Conservation (phyloP, 352 stramenopile genomes). For the Globisporangium okanoganense region DNA sequence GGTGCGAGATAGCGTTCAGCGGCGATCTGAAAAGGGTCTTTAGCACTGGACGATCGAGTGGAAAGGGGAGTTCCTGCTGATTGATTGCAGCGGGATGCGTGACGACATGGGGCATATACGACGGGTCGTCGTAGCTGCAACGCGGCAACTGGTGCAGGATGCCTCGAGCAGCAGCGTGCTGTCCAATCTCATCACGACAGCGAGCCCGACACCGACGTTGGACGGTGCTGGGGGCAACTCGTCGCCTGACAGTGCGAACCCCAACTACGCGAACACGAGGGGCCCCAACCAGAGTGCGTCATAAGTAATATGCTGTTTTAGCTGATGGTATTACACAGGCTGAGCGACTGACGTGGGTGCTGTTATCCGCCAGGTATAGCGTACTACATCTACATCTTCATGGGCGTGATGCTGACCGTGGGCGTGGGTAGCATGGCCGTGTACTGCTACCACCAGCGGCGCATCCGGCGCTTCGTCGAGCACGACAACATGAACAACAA, state of each 20-base stretch:
- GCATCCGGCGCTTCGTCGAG: constrained; percentile 49
- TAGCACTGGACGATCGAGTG: background rate
- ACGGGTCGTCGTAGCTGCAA: background rate
- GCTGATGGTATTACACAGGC: background rate
- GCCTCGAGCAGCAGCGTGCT: background rate
- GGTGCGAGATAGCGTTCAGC: background rate
- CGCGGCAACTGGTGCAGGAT: background rate
- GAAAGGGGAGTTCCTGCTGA: too few species aligned
- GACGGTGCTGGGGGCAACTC: background rate
- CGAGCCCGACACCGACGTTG: background rate
- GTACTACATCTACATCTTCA: constrained; percentile 75
- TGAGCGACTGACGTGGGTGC: background rate
- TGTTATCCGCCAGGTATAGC: constrained; percentile 24
- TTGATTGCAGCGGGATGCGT: too few species aligned
- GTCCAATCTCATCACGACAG: background rate
- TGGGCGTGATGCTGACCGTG: constrained; percentile 53
- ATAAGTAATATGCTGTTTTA: background rate
- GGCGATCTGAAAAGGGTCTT: background rate
- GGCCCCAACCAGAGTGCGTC: background rate
- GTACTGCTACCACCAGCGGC: constrained; percentile 70
- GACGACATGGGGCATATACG: background rate
- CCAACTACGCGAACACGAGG: background rate
- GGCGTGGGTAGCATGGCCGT: constrained; percentile 35
- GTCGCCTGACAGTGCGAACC: background rate
- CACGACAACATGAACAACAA: constrained; percentile 82